Conservation (phyloP, 2,329 filamentous ascomycete species). For the Stachybotrys elegans region DNA sequence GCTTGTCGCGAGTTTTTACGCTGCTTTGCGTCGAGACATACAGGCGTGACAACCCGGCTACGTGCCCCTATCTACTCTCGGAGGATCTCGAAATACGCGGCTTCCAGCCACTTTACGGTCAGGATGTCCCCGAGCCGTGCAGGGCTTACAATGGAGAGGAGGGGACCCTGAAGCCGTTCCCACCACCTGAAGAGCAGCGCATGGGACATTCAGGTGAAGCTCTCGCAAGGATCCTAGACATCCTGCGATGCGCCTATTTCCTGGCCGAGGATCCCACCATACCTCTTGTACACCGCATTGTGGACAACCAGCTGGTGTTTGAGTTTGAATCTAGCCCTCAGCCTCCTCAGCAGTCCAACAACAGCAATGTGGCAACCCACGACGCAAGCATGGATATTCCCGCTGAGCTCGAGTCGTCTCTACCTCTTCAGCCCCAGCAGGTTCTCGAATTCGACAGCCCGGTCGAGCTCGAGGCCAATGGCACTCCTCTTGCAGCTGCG, state of each 20-base stretch:
- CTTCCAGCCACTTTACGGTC: constrained; percentile 34
- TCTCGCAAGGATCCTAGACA: constrained; percentile 43
- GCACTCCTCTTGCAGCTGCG: no score
- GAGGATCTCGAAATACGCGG: constrained; percentile 46
- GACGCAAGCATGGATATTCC: no score
- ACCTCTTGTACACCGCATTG: constrained; percentile 28
- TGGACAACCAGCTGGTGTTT: constrained; percentile 24
- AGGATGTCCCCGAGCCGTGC: constrained; percentile 32
- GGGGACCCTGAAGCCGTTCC: constrained; percentile 33
- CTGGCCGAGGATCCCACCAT: constrained; percentile 35
- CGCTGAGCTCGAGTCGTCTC: no score
- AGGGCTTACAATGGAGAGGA: constrained; percentile 29
- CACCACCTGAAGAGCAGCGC: constrained; percentile 24
- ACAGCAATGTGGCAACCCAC: background rate
- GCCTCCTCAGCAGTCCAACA: background rate
- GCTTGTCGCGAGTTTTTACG: constrained; percentile 41
- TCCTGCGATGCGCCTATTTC: constrained; percentile 43
- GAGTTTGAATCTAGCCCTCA: constrained; percentile 23
- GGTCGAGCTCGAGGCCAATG: no score
- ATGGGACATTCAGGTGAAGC: constrained; percentile 29
- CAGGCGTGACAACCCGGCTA: constrained; percentile 28
- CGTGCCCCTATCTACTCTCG: constrained; percentile 43
- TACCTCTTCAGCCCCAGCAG: no score
- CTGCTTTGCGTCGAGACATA: constrained; percentile 41
- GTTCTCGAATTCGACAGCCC: no score